These are phyloP conservation scores for Fonsecaea nubica DNA, from an alignment of 2,329 filamentous ascomycete genomes.

Conservation along the genomic window DNA sequence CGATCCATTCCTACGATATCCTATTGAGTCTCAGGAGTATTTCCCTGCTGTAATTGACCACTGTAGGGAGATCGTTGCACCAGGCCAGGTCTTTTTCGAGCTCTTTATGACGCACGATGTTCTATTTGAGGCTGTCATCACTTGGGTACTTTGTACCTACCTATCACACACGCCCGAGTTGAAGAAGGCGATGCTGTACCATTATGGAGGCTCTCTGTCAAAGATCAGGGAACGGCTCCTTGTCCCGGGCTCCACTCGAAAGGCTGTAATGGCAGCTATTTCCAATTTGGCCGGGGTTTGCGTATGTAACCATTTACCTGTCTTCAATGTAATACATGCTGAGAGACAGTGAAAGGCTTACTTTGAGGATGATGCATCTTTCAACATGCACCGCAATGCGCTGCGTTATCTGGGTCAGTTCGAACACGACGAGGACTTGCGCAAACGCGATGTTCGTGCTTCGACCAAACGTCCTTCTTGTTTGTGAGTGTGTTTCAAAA, in stretches of 20 bases:
- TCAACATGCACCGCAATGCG: constrained; percentile 13
- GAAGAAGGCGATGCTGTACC: constrained; percentile 24
- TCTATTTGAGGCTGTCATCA: constrained; percentile 30
- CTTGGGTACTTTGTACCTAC: constrained; percentile 25
- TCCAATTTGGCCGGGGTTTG: constrained; percentile 28
- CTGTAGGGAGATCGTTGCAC: constrained; percentile 23
- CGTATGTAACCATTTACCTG: constrained; percentile 11
- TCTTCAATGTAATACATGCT: not conserved
- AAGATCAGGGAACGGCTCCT: constrained; percentile 19
- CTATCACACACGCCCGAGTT: constrained; percentile 18
- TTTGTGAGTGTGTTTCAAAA: not conserved
- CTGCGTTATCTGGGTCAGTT: constrained; percentile 8
- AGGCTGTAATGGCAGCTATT: constrained; percentile 27
- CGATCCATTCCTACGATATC: constrained; percentile 28
- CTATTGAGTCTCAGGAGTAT: constrained; percentile 24
- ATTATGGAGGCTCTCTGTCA: constrained; percentile 26
- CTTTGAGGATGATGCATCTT: constrained; percentile 9
- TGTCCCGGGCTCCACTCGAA: constrained; percentile 1
- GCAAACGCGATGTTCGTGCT: not conserved
- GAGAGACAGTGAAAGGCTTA: constrained; percentile 5
- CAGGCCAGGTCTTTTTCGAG: constrained; percentile 17
- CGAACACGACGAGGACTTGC: not conserved
- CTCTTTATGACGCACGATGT: constrained; percentile 27
- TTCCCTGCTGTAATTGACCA: constrained; percentile 29
- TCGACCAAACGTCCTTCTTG: constrained; percentile 10